phyloP scores from a whole-genome alignment of 352 stramenopile species.

The Globisporangium irregulare region DNA sequence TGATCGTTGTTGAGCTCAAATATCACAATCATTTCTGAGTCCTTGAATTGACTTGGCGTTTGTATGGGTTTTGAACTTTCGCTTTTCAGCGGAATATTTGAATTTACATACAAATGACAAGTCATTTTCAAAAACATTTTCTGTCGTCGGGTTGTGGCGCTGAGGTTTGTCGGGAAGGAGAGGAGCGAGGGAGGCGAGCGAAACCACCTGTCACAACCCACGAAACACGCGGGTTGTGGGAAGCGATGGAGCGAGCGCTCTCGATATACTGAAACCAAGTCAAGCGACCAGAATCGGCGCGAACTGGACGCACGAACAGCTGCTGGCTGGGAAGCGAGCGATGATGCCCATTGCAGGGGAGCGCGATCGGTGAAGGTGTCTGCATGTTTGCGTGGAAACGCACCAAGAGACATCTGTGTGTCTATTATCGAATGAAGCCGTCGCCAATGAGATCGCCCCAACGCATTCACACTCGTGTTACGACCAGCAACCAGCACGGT shows the following conservation, averaged over 20 bases:
- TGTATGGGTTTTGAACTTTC: not conserved
- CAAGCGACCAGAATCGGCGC: not conserved
- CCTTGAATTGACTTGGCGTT: not conserved
- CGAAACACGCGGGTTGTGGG: not conserved
- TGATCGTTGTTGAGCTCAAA: not conserved
- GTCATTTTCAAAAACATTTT: not conserved
- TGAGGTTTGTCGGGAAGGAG: not conserved
- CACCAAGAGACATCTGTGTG: not conserved
- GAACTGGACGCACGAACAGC: conserved; percentile 1
- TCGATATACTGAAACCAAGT: not conserved
- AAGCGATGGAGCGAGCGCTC: not conserved
- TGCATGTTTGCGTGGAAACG: not conserved
- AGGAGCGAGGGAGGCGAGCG: not conserved
- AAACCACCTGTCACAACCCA: not conserved
- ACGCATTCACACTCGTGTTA: not conserved
- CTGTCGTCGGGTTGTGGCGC: not conserved
- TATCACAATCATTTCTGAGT: not conserved
- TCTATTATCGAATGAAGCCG: not conserved
- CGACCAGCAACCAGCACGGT: not conserved
- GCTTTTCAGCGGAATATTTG: not conserved
- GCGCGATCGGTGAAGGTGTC: too few species aligned
- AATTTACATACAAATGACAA: too few species aligned
- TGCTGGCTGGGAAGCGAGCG: not conserved
- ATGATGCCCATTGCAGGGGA: not conserved
- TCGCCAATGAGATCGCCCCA: not conserved